A percentile compares a stretch with the other conserved stretches of the same genome.
Conservation (phyloP, 257 asterid genomes). For the Linderniella brevidens region DNA sequence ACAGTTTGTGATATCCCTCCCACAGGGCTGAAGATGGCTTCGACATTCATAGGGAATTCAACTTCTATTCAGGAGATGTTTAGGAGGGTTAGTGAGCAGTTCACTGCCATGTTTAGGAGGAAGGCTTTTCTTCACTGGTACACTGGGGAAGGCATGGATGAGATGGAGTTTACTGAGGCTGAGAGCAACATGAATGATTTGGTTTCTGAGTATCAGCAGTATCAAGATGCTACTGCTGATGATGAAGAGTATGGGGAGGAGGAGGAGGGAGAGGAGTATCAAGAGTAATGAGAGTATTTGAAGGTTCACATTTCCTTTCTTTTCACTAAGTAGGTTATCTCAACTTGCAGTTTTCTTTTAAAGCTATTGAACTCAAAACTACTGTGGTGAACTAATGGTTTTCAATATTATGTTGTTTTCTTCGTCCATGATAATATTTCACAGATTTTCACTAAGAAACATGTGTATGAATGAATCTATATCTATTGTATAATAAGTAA, state of each 20-base stretch:
- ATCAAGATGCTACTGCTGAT: slow-evolving; percentile 40
- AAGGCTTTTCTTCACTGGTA: slow-evolving; percentile 37
- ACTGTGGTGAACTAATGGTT: too few species aligned
- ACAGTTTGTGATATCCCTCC: slow-evolving; percentile 42
- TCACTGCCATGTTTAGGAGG: slow-evolving; percentile 35
- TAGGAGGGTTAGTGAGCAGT: slow-evolving; percentile 31
- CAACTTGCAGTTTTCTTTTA: too few species aligned
- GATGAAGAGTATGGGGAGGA: slow-evolving; percentile 26
- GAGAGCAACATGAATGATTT: slow-evolving; percentile 39
- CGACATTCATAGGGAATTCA: slow-evolving; percentile 31
- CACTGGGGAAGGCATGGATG: slow-evolving; percentile 38
- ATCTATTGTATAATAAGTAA: too few species aligned
- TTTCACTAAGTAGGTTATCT: too few species aligned
- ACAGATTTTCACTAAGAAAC: too few species aligned
- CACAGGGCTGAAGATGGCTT: slow-evolving; percentile 31
- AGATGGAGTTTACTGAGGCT: slow-evolving; percentile 34
- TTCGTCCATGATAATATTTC: too few species aligned
- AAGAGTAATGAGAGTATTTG: slow-evolving; percentile 3
- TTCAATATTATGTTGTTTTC: too few species aligned
- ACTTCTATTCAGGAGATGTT: slow-evolving; percentile 43
- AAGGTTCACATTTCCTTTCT: neutral
- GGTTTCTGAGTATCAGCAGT: slow-evolving; percentile 39
- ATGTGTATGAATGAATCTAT: too few species aligned
- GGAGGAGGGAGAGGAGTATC: slow-evolving; percentile 15
- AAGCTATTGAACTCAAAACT: too few species aligned